These are phyloP conservation scores for Epichloe sibirici DNA, from an alignment of 2,329 filamentous ascomycete genomes.

Conservation along the genomic window DNA sequence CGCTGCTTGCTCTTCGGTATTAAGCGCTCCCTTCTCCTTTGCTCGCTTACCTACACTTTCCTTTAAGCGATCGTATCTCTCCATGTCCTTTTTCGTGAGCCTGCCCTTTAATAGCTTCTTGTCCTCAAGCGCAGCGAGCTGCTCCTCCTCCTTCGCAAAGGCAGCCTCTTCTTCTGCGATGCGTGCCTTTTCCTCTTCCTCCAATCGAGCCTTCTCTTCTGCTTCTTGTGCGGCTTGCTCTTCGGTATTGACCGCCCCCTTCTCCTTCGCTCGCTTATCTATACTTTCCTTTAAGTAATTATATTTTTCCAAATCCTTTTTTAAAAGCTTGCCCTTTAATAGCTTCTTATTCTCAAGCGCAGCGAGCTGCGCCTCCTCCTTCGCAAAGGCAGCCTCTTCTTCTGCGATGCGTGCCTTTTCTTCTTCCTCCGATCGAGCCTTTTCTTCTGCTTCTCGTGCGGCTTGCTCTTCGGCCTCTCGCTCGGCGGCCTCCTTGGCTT, in stretches of 20 bases:
- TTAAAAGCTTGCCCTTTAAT: constrained; percentile 34
- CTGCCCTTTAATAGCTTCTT: constrained; percentile 39
- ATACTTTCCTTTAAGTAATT: constrained; percentile 23
- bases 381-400: constrained; percentile 12
- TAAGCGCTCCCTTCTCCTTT: constrained; percentile 16
- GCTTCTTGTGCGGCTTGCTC: constrained; percentile 18
- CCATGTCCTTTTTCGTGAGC: constrained; percentile 31
- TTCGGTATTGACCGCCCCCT: constrained; percentile 17
- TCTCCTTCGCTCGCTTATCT: constrained; percentile 21
- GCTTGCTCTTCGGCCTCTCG: constrained; percentile 20
- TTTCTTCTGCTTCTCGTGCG: constrained; percentile 17
- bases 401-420: constrained; percentile 12
- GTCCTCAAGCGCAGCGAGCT: constrained; percentile 28
- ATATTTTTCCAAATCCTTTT: constrained; percentile 33
- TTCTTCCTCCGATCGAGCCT: constrained; percentile 17
- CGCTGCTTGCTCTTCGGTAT: constrained; percentile 18
- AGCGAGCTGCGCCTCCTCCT: constrained; percentile 27
- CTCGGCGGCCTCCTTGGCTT: constrained; percentile 14
- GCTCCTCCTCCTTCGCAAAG: constrained; percentile 21
- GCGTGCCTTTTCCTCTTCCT: constrained; percentile 15
- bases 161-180: constrained; percentile 13
- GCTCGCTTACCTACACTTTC: constrained; percentile 23
- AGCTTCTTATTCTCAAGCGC: constrained; percentile 34
- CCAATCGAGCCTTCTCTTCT: constrained; percentile 17
- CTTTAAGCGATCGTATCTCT: constrained; percentile 28